Percentiles rank a stretch among this genome's conserved stretches.
These are phyloP conservation scores for Skeletonema costatum DNA, from an alignment of 108 stramenopile genomes.

Conservation along the genomic window DNA sequence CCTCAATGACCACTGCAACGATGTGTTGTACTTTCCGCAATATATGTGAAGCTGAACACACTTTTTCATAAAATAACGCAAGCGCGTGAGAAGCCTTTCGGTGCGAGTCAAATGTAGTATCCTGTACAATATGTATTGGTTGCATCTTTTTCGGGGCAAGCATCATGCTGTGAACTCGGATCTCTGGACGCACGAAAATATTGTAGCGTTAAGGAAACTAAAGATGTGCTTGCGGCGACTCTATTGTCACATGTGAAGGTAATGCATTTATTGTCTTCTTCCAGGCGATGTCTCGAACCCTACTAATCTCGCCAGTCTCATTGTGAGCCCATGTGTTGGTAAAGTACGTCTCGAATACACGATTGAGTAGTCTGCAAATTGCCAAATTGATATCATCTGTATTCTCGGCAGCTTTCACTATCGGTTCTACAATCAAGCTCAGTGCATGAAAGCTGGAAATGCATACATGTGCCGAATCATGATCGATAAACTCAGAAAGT, in stretches of 20 bases:
- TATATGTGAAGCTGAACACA: background rate
- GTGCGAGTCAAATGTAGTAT: too few species aligned
- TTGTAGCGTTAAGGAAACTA: background rate
- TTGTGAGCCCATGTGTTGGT: background rate
- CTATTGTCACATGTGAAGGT: background rate
- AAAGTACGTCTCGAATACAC: conserved; percentile 28
- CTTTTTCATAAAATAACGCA: background rate
- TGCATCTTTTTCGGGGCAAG: too few species aligned
- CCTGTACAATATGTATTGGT: too few species aligned
- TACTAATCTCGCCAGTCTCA: background rate
- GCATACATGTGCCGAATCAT: conserved; percentile 30
- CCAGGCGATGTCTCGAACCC: conserved; percentile 37
- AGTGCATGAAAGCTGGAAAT: conserved; percentile 40
- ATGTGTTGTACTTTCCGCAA: background rate
- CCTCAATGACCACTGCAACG: conserved; percentile 11
- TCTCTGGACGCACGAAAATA: too few species aligned
- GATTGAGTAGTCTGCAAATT: conserved; percentile 19
- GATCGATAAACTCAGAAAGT: conserved; percentile 27
- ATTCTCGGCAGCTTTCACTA: conserved; percentile 8
- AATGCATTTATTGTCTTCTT: background rate
- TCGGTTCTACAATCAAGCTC: conserved; percentile 25
- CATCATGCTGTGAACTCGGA: too few species aligned
- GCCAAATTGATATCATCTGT: background rate
- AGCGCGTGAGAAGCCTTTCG: too few species aligned
- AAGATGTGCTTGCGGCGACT: background rate